Conservation (phyloP, 2,329 filamentous ascomycete genomes). For the Myrmaecium sp. region DNA sequence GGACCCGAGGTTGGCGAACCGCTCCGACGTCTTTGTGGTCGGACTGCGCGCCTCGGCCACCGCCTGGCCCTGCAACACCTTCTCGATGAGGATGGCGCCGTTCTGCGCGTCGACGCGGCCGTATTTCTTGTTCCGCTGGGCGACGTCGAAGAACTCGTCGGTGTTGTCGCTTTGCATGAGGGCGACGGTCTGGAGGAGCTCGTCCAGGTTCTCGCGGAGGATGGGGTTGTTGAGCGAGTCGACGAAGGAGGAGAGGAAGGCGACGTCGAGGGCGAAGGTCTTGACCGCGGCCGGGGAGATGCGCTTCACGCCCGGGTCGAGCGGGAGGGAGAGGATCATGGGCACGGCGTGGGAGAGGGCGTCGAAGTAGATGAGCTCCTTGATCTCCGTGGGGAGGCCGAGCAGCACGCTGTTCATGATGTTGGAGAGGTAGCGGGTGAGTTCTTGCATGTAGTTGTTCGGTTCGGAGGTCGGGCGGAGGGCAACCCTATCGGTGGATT, state of each 20-base stretch:
- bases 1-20: constrained; percentile 4
- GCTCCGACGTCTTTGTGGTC: constrained; percentile 3
- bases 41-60: constrained; percentile 5
- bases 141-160: constrained; percentile 95
- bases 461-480: constrained; percentile 50
- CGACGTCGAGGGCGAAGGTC: constrained; percentile 66
- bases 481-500: constrained; percentile 29
- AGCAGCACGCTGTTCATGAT: constrained; percentile 94
- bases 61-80: constrained; percentile 25
- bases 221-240: constrained; percentile 76
- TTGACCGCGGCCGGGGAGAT: constrained; percentile 79
- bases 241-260: constrained; percentile 74
- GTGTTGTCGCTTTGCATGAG: constrained; percentile 74
- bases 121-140: constrained; percentile 81
- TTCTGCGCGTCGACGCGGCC: constrained; percentile 82
- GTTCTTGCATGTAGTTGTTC: constrained; percentile 86
- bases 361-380: constrained; percentile 95
- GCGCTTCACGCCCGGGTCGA: constrained; percentile 61
- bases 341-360: constrained; percentile 80
- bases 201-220: constrained; percentile 74
- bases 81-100: constrained; percentile 78
- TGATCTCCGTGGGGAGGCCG: constrained; percentile 86
- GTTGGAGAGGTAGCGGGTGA: constrained; percentile 82
- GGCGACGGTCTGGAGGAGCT: constrained; percentile 80
- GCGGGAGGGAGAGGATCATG: constrained; percentile 63